Conservation (phyloP, 352 stramenopile genomes). For the Pythium phragmiticola region DNA sequence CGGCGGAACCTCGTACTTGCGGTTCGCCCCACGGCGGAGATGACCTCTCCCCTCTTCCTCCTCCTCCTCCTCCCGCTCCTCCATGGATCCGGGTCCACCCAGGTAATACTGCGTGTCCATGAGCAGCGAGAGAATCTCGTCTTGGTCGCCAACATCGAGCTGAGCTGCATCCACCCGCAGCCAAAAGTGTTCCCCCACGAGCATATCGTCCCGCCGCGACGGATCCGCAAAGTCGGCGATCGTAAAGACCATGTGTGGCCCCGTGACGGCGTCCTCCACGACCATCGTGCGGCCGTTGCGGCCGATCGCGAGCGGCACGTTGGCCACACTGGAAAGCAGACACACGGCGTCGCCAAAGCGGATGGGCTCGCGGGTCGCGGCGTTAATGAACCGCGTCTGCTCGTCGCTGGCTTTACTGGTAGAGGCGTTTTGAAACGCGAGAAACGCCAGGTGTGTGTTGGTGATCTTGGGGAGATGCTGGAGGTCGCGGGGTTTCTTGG, state of each 20-base stretch:
- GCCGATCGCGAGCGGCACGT: slow-evolving; percentile 51
- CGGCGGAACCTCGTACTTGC: slow-evolving; percentile 1
- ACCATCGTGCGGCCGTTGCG: slow-evolving; percentile 38
- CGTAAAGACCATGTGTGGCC: slow-evolving; percentile 65
- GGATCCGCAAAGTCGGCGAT: slow-evolving; percentile 63
- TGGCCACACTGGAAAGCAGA: slow-evolving; percentile 41
- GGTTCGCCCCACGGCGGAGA: neutral
- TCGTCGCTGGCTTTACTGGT: neutral
- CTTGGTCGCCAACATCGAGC: slow-evolving; percentile 17
- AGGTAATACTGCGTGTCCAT: slow-evolving; percentile 59
- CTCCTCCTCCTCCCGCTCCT: slow-evolving; percentile 22
- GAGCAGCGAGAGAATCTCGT: slow-evolving; percentile 43
- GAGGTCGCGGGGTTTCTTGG: neutral
- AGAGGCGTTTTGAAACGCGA: slow-evolving; percentile 35
- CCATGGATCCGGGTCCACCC: slow-evolving; percentile 47
- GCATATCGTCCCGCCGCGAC: slow-evolving; percentile 41
- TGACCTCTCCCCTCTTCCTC: neutral
- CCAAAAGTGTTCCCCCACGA: slow-evolving; percentile 51
- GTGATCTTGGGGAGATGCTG: slow-evolving; percentile 21
- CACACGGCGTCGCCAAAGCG: slow-evolving; percentile 65
- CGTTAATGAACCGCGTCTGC: slow-evolving; percentile 45
- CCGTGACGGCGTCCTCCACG: slow-evolving; percentile 24
- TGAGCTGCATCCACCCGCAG: slow-evolving; percentile 41
- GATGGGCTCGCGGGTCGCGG: slow-evolving; percentile 42
- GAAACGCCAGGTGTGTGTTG: slow-evolving; percentile 63